Evolutionary conservation across 345 rosid genomes (phyloP), one percentile per base, ranked within the genome.

Genomic region (Salix viminalis): DNA sequence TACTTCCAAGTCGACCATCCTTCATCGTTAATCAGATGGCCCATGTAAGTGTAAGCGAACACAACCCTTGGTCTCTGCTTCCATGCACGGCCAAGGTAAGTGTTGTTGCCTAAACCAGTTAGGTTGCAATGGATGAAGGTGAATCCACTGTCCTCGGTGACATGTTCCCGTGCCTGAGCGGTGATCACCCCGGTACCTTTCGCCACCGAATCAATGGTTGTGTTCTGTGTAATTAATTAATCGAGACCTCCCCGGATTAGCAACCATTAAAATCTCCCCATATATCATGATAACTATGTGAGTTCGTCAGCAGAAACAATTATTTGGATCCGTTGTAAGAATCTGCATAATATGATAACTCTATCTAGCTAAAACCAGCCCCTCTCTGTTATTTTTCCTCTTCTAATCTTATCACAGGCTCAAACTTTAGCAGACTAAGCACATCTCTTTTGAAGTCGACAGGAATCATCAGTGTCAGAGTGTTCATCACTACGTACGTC

Each of bases 151-250:
- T 77, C 77, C 5, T 81, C 82, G 2, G 21, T 50, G 3, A 2
- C 9, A 9, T 70, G 65, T 32, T 85, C 58, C 76, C 88, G 46
- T 2, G 77, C 83, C 15, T 89, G 89, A 15, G 90, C 91, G 8
- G 91, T 76, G 69, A 89, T 85, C 75, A 85, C 87, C 32, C 90
- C 81, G 8, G 83, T 41, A 6, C 75, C 85, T 0, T 79, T 28
- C 36, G 86, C 88, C 24, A 89, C 86, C 8, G 84, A 84, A 8
- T 82, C 75, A 37, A 88, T 72, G 5, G 80, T 82, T 2, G 87
- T 75, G 54, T 79, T 82, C 89, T 88, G 74, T 23, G 41, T 56
- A 2, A 7, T 58, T 18, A 32, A 32, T 56, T 67, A 9, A 65
- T 28, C 69, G 19, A 14, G 1, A 32, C 34, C 21, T 5, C 37